phyloP scores from a whole-genome alignment of 495 filamentous ascomycete genomes.

The Neurospora sp. region DNA sequence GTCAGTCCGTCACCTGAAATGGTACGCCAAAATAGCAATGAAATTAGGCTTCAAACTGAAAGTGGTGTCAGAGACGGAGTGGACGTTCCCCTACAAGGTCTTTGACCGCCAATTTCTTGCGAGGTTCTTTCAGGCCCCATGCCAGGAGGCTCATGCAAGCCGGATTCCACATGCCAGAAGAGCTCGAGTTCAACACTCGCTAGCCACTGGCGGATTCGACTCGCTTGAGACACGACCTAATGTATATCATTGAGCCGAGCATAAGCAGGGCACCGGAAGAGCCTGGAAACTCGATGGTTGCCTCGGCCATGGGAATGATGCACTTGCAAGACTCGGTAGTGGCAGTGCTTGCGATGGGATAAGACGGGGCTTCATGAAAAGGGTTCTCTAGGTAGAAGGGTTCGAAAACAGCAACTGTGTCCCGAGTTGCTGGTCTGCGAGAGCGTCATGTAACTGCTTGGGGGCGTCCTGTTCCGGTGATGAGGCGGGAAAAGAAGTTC shows the following conservation, averaged over 20 bases:
- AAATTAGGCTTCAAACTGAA: neutral
- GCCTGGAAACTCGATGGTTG: too few relatives aligned
- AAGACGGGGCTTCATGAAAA: neutral
- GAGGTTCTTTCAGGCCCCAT: too few relatives aligned
- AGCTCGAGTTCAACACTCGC: too few relatives aligned
- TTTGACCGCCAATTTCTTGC: too few relatives aligned
- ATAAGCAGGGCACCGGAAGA: too few relatives aligned
- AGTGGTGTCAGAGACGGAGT: neutral
- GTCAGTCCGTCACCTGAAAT: neutral
- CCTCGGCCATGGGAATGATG: neutral
- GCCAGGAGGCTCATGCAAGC: too few relatives aligned
- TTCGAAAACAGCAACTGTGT: neutral
- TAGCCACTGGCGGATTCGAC: too few relatives aligned
- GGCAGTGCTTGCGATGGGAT: neutral
- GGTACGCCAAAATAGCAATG: neutral
- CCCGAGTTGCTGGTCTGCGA: neutral
- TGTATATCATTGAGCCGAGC: too few relatives aligned
- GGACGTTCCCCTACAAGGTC: neutral
- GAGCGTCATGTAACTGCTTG: neutral
- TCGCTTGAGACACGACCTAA: too few relatives aligned
- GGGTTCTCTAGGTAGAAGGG: neutral
- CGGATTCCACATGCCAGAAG: too few relatives aligned
- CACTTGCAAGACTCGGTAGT: neutral
- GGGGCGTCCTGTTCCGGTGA: neutral
- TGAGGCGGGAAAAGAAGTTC: neutral